Evolutionary conservation across 305 asterid genomes (phyloP).

Genomic region (Coffea humblotiana): DNA sequence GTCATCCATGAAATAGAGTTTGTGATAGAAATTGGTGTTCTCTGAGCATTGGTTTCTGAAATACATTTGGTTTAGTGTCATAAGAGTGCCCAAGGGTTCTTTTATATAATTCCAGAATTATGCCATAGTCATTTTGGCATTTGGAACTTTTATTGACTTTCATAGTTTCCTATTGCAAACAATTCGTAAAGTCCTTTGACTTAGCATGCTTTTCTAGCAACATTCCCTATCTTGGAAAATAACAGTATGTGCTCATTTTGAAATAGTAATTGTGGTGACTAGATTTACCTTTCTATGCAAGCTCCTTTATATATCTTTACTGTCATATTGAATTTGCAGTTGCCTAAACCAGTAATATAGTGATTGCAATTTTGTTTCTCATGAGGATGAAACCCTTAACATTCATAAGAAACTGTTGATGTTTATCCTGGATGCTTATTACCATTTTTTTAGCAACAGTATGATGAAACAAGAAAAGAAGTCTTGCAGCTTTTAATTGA

Average conservation of each 20-base stretch:
- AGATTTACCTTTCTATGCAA: neutral
- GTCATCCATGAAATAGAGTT: neutral
- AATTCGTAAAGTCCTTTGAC: neutral
- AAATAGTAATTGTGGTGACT: neutral
- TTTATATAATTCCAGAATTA: neutral
- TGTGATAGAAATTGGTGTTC: neutral
- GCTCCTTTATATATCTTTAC: neutral
- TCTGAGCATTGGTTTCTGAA: neutral
- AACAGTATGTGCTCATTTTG: neutral
- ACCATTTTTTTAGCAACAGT: neutral
- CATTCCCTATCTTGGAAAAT: neutral
- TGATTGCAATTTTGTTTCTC: neutral
- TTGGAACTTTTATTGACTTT: neutral
- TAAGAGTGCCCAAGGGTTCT: neutral
- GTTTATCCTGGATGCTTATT: neutral
- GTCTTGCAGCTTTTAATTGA: too few species aligned
- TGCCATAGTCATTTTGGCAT: neutral
- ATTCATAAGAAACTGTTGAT: neutral
- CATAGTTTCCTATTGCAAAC: neutral
- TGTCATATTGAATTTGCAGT: neutral
- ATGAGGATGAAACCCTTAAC: neutral
- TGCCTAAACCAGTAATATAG: neutral
- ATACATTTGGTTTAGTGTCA: too few species aligned
- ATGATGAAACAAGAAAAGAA: neutral
- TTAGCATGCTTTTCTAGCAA: neutral